Evolutionary conservation across 2,329 filamentous ascomycete genomes (phyloP), one percentile per base, ranked within the genome.

Genomic region (Bipolaris victoriae): DNA sequence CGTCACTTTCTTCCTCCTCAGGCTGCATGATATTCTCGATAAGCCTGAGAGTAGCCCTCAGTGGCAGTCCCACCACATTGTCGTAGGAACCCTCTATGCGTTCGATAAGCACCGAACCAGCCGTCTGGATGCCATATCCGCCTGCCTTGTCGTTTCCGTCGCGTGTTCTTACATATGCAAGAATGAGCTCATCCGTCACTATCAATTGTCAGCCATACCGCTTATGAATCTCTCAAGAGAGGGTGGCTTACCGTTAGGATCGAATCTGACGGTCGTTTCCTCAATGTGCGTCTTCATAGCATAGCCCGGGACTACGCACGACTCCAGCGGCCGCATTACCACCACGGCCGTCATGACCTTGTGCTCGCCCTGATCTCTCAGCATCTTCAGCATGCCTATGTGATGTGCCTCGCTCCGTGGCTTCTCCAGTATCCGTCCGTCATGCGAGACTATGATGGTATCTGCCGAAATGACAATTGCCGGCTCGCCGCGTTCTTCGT

Each of bases 91-190:
- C 95, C 63, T 97, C 91, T 63, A 99, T 90, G 76, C 84, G 89
- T 75, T 97, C 92, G 11, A 99, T 88, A 55, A 99, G 78, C 74
- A 97, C 88, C 7, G 90, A 89, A 1, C 91, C 95, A 10, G 94
- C 81, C 0, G 94, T 95, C 78, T 99, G 95, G 51, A 99, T 86
- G 1, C 92, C 95, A 77, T 99, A 99, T 0, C 95, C 95, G 2
- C 95, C 95, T 0, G 95, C 95, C 82, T 98, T 99, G 77, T 98
- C 95, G 10, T 87, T 92, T 1, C 95, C 95, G 81, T 99, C 95
- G 53, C 94, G 84, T 20, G 94, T 97, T 71, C 83, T 84, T 56
- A 93, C 89, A 73, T 93, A 93, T 51, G 85, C 85, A 66, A 91
- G 81, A 57, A 98, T 88, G 65, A 97, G 84, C 58, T 96, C 92